Evolutionary conservation across 106 monocot species (phyloP).

Genomic region (Phalaenopsis aphrodite): DNA sequence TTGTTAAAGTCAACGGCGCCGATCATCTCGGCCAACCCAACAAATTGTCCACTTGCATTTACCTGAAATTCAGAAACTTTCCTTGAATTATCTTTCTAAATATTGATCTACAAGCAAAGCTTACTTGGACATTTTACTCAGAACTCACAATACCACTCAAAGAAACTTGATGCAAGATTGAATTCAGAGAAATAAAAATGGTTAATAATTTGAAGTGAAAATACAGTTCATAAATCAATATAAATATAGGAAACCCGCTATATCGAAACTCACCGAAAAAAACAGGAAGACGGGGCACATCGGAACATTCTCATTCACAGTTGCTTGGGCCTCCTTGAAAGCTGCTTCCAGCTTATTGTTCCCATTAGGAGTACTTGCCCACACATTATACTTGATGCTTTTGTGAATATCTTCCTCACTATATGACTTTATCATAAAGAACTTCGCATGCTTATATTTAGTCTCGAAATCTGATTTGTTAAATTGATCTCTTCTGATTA

Average conservation of each 20-base stretch:
- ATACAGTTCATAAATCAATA: not conserved
- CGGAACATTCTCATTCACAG: slow-evolving; percentile 19
- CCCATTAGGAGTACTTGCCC: slow-evolving; percentile 78
- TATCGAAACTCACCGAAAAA: slow-evolving; percentile 65
- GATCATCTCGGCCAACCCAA: slow-evolving; percentile 89
- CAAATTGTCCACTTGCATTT: slow-evolving; percentile 78
- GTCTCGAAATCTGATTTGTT: slow-evolving; percentile 56
- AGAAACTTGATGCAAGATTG: not conserved
- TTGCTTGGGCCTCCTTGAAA: slow-evolving; percentile 47
- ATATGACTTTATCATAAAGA: slow-evolving; percentile 90
- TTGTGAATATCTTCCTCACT: slow-evolving; percentile 87
- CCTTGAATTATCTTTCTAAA: not conserved
- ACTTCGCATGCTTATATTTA: slow-evolving; percentile 70
- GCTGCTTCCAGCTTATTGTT: slow-evolving; percentile 79
- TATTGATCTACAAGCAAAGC: not conserved
- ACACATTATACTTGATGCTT: slow-evolving; percentile 91
- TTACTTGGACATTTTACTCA: not conserved
- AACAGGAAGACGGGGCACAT: slow-evolving; percentile 88
- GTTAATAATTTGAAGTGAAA: not conserved
- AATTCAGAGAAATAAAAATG: not conserved
- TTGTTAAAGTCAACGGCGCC: slow-evolving; percentile 84
- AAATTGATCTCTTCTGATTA: slow-evolving; percentile 22
- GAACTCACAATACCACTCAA: not conserved
- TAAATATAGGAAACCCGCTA: not conserved
- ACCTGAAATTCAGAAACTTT: slow-evolving; percentile 39